A percentile compares a stretch with the other conserved stretches of the same genome.
Conservation (phyloP, 345 rosid species). For the Euclidium syriacum region DNA sequence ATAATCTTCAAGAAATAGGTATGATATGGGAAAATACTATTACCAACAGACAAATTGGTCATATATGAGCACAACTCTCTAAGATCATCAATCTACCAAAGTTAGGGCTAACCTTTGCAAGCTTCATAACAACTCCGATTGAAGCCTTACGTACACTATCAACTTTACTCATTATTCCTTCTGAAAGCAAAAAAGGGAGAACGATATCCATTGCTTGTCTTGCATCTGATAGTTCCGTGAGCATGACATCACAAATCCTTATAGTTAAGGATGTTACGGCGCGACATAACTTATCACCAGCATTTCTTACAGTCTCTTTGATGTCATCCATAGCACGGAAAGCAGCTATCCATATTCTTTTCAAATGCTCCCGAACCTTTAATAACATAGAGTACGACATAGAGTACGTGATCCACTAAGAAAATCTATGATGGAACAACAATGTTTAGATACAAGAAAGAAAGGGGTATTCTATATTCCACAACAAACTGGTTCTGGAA, state of each 20-base stretch:
- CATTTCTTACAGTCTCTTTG: constrained; percentile 94
- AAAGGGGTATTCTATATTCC: constrained; percentile 12
- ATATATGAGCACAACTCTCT: constrained; percentile 8
- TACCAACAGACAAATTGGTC: constrained; percentile 1
- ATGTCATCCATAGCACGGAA: constrained; percentile 99
- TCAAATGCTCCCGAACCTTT: constrained; percentile 75
- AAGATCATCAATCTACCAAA: constrained; percentile 9
- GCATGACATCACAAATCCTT: constrained; percentile 85
- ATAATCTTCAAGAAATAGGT: neutral
- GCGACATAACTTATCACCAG: constrained; percentile 88
- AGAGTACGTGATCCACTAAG: constrained; percentile 1
- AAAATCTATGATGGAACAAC: neutral
- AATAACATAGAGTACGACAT: too few species aligned
- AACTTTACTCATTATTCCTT: constrained; percentile 92
- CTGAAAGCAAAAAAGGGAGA: constrained; percentile 80
- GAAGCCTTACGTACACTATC: constrained; percentile 82
- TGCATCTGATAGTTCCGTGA: constrained; percentile 73
- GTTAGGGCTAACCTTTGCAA: constrained; percentile 65
- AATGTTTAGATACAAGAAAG: constrained; percentile 1
- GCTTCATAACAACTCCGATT: constrained; percentile 93
- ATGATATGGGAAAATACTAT: constrained; percentile 2
- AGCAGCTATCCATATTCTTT: constrained; percentile 69
- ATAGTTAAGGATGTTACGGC: constrained; percentile 69
- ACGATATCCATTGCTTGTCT: constrained; percentile 70
- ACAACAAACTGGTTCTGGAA: neutral